Percentiles rank a stretch among this genome's conserved stretches.
phyloP scores from a whole-genome alignment of 1,139 yeast genomes.

The Candida gigantensis region DNA sequence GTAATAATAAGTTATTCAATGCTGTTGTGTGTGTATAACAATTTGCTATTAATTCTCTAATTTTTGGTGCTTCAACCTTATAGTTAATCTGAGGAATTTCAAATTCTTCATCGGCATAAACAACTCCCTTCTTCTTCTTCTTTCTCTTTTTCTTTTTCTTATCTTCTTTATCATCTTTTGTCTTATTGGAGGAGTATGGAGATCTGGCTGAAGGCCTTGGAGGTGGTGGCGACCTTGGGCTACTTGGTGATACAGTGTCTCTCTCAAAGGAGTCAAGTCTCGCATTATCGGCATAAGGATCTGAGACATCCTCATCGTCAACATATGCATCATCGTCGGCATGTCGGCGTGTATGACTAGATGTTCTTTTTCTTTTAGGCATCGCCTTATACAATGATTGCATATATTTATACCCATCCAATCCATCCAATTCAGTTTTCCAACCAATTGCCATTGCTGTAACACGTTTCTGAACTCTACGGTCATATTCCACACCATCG shows the following conservation, averaged over 20 bases:
- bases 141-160: constrained; percentile 21
- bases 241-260: constrained; percentile 16
- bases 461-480: constrained; percentile 47
- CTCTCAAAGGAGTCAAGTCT: constrained; percentile 17
- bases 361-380: constrained; percentile 20
- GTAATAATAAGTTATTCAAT: constrained; percentile 62
- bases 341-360: constrained; percentile 1
- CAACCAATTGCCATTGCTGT: constrained; percentile 60
- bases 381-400: constrained; percentile 46
- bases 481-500: constrained; percentile 41
- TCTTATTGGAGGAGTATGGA: constrained; percentile 19
- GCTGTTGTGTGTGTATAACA: constrained; percentile 75
- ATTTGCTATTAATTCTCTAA: constrained; percentile 69
- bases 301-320: constrained; percentile 11
- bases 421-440: constrained; percentile 56
- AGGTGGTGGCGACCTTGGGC: constrained; percentile 26
- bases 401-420: constrained; percentile 52
- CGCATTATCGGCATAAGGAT: constrained; percentile 5
- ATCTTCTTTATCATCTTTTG: constrained; percentile 12
- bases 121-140: constrained; percentile 22
- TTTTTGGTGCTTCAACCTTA: constrained; percentile 71
- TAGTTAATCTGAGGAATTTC: constrained; percentile 70
- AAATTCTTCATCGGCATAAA: constrained; percentile 56
- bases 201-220: constrained; percentile 31
- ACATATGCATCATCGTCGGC: constrained; percentile 10